A percentile compares a stretch with the other conserved stretches of the same genome.
These are phyloP conservation scores for Blastobotrys attinorum DNA, from an alignment of 805 yeast genomes.

Conservation along the genomic window DNA sequence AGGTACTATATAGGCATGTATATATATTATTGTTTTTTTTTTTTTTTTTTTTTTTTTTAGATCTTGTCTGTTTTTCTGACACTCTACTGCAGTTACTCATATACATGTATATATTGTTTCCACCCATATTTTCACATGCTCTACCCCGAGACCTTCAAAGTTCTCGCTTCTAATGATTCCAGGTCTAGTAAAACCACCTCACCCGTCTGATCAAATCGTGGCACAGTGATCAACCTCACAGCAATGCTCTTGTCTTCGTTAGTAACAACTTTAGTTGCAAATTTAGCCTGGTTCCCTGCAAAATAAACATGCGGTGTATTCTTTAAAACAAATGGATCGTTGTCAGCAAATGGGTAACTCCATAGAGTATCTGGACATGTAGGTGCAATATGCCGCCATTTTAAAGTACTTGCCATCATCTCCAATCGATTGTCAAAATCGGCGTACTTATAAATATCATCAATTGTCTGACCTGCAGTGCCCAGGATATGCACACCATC, in stretches of 20 bases:
- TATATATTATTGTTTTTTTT: neutral
- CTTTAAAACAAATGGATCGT: slow-evolving; percentile 73
- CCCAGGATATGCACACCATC: slow-evolving; percentile 55
- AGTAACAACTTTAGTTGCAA: slow-evolving; percentile 33
- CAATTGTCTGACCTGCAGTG: slow-evolving; percentile 77
- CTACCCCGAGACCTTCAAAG: slow-evolving; percentile 32
- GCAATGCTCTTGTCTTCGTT: slow-evolving; percentile 28
- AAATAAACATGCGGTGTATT: slow-evolving; percentile 83
- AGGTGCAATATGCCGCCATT: slow-evolving; percentile 85
- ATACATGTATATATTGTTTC: neutral
- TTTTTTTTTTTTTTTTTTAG: slow-evolving; percentile 1
- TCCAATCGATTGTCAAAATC: slow-evolving; percentile 38
- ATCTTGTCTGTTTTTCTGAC: neutral
- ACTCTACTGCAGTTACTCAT: neutral
- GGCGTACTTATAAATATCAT: slow-evolving; percentile 67
- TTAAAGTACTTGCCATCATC: slow-evolving; percentile 57
- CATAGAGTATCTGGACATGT: slow-evolving; percentile 95
- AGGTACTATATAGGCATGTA: neutral
- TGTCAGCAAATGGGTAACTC: slow-evolving; percentile 67
- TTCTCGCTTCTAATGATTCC: slow-evolving; percentile 46
- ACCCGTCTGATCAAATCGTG: slow-evolving; percentile 60
- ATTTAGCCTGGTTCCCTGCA: slow-evolving; percentile 74
- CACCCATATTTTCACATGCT: too few relatives aligned
- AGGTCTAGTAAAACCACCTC: slow-evolving; percentile 56
- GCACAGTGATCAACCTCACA: slow-evolving; percentile 57